These are phyloP conservation scores for Exophiala alcalophila DNA, from an alignment of 2,329 filamentous ascomycete species.

Conservation along the genomic window DNA sequence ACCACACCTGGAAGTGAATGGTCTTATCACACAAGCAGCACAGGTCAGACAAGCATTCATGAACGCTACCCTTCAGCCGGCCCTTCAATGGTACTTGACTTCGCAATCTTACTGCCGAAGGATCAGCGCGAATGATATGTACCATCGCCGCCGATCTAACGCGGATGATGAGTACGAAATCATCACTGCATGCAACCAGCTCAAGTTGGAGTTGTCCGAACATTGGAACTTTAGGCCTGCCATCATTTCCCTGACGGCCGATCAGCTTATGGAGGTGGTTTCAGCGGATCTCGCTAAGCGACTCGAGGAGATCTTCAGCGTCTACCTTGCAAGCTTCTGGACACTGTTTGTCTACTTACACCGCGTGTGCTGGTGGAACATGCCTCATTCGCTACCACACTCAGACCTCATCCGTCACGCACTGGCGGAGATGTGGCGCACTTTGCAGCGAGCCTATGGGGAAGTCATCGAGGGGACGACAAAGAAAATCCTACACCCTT, in stretches of 20 bases:
- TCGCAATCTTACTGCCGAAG: constrained; percentile 13
- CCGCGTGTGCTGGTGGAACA: constrained; percentile 11
- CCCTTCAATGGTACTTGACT: constrained; percentile 5
- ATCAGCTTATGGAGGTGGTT: constrained; percentile 3
- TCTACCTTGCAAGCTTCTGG: constrained; percentile 13
- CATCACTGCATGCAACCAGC: constrained; percentile 9
- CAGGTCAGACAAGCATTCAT: constrained; percentile 9
- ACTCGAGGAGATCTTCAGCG: constrained; percentile 7
- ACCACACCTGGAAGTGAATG: too few species aligned
- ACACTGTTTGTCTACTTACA: constrained; percentile 13
- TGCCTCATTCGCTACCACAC: too few species aligned
- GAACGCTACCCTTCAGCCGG: constrained; percentile 5
- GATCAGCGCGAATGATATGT: constrained; percentile 1
- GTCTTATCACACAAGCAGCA: background rate
- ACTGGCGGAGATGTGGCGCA: constrained; percentile 1
- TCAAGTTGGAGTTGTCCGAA: constrained; percentile 3
- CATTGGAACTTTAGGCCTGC: constrained; percentile 3
- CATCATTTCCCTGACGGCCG: constrained; percentile 1
- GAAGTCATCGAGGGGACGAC: background rate
- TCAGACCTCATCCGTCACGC: background rate
- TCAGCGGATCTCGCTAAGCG: background rate
- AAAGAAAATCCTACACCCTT: constrained; percentile 1
- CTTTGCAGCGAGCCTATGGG: constrained; percentile 5
- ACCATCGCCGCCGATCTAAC: constrained; percentile 6
- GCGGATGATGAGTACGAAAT: constrained; percentile 13